Base-by-base conservation (phyloP, 495 filamentous ascomycete genomes). In the Neurospora sp. region DNA sequence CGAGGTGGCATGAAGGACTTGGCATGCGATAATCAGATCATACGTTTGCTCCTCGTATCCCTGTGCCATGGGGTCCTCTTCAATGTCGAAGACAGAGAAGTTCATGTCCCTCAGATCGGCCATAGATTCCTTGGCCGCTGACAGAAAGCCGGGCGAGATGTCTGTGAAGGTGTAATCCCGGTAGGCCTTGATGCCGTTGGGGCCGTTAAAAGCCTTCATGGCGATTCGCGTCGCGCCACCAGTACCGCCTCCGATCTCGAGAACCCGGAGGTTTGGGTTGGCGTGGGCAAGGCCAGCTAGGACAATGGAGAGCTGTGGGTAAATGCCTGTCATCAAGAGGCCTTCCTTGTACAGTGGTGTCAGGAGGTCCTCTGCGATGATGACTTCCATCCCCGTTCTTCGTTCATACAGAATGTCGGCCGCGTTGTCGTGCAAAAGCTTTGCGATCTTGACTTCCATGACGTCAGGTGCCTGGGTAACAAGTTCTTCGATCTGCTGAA, bases 201-300 rank as follows among this genome's bases (percentile, higher is more conserved):
- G 39, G 7, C 71, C 73, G 20, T 78, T 76, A 4, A 86, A 78
- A 4, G 77, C 77, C 0, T 81, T 72, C 6, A 88, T 71, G 18
- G 81, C 75, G 2, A 76, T 72, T 5, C 77, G 78, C 4, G 88
- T 88, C 6, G 83, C 80, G 18, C 82, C 82, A 12, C 86, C 87
- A 14, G 86, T 89, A 0, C 86, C 87, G 1, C 84, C 84, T 6
- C 88, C 87, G 41, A 90, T 81, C 72, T 89, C 87, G 2, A 89
- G 79, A 31, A 83, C 77, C 12, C 79, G 76, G 59, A 84, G 71
- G 41, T 74, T 75, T 0, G 80, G 80, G 0, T 76, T 78, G 16
- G 75, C 71, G 72, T 78, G 73, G 10, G 75, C 72, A 40, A 40
- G 39, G 39, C 39, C 3, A 81, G 69, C 68, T 76, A 35, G 27